These are phyloP conservation scores for Leucocoprinus gongylophorus DNA, from an alignment of 1,284 basidiomycete species.

Conservation along the genomic window DNA sequence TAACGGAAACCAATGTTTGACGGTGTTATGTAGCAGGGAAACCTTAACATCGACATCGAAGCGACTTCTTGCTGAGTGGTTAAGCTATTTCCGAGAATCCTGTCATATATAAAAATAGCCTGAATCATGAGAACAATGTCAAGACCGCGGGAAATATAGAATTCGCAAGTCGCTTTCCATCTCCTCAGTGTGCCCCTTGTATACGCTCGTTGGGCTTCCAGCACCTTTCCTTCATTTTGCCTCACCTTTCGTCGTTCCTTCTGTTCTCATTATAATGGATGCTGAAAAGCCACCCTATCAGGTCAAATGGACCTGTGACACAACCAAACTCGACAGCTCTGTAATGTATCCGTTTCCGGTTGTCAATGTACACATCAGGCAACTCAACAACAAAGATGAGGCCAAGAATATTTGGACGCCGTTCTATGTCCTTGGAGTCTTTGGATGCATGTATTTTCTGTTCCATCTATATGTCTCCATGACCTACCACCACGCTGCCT, in stretches of 20 bases:
- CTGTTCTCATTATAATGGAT: slow-evolving; percentile 6
- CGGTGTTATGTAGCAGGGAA: slow-evolving; percentile 8
- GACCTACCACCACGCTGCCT: slow-evolving; percentile 1
- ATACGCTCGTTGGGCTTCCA: background rate
- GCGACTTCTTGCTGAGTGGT: slow-evolving; percentile 14
- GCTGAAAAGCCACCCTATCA: background rate
- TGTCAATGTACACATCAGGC: background rate
- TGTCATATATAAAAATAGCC: slow-evolving; percentile 1
- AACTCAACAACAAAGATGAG: background rate
- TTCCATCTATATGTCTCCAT: slow-evolving; percentile 8
- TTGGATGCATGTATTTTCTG: slow-evolving; percentile 8
- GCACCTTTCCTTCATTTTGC: slow-evolving; percentile 6
- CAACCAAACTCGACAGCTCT: background rate
- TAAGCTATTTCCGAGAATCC: background rate
- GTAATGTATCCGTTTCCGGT: background rate
- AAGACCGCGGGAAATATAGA: slow-evolving; percentile 6
- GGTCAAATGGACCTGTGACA: background rate
- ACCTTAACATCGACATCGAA: slow-evolving; percentile 17
- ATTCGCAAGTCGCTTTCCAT: background rate
- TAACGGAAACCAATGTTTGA: slow-evolving; percentile 7
- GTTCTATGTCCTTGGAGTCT: slow-evolving; percentile 6
- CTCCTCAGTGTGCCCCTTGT: background rate
- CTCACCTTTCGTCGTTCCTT: slow-evolving; percentile 11
- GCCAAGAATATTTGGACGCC: background rate
- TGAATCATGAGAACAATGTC: background rate